These are phyloP conservation scores for Tagetes erecta DNA, from an alignment of 129 eudicot genomes.

Conservation along the genomic window DNA sequence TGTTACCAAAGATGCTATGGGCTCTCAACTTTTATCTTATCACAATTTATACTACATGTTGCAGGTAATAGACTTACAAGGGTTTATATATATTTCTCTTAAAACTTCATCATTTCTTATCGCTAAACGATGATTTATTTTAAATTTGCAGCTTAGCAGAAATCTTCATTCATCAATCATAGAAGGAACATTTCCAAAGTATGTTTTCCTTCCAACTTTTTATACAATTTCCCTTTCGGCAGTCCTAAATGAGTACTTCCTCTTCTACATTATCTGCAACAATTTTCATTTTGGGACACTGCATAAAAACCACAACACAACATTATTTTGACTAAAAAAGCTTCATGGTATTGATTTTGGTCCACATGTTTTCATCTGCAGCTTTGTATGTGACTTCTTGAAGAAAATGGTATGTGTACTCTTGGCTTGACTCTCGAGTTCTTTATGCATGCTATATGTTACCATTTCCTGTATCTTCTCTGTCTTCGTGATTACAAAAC, in stretches of 20 bases:
- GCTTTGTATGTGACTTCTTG: constrained; percentile 84
- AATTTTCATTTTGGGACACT: background rate
- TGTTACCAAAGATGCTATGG: constrained; percentile 99
- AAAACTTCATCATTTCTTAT: background rate
- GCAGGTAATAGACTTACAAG: constrained; percentile 47
- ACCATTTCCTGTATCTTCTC: background rate
- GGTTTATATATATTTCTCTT: background rate
- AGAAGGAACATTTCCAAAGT: constrained; percentile 85
- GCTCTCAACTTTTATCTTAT: constrained; percentile 95
- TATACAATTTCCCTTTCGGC: background rate
- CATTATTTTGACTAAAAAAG: background rate
- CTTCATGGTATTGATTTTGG: constrained; percentile 11
- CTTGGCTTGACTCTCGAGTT: background rate
- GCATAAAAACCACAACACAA: background rate
- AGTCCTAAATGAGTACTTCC: background rate
- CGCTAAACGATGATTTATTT: constrained; percentile 17
- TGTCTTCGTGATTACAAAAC: background rate
- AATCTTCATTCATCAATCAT: constrained; percentile 88
- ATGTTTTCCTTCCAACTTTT: constrained; percentile 32
- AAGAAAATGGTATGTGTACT: constrained; percentile 65
- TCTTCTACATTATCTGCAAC: constrained; percentile 8
- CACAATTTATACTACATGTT: constrained; percentile 87
- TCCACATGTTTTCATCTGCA: constrained; percentile 36
- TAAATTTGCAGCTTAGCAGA: constrained; percentile 81
- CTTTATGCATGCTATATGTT: background rate